These are phyloP conservation scores for Paxillus involutus DNA, from an alignment of 768 basidiomycete species.

Conservation along the genomic window DNA sequence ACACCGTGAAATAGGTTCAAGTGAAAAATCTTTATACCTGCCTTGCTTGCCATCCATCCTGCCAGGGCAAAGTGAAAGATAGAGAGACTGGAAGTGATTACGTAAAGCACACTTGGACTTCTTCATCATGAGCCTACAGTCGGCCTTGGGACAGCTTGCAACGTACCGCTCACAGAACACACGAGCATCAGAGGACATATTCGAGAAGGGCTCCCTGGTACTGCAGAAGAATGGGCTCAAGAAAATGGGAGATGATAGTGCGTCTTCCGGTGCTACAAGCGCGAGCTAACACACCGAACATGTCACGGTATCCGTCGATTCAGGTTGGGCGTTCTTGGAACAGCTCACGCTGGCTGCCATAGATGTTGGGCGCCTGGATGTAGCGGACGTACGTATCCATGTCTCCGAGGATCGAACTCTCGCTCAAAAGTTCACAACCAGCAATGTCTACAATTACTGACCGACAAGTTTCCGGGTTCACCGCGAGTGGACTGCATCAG, in stretches of 20 bases:
- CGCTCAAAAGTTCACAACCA: constrained; percentile 13
- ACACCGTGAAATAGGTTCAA: too few species aligned
- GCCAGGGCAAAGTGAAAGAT: too few species aligned
- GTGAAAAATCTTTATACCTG: too few species aligned
- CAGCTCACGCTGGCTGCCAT: constrained; percentile 77
- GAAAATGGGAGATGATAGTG: constrained; percentile 60
- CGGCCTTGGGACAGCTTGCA: constrained; percentile 53
- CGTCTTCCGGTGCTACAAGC: constrained; percentile 1
- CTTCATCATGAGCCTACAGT: constrained; percentile 42
- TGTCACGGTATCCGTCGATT: not conserved
- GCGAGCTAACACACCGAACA: not conserved
- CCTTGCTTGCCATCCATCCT: too few species aligned
- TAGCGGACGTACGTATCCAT: constrained; percentile 64
- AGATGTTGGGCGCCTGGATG: constrained; percentile 67
- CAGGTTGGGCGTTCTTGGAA: constrained; percentile 82
- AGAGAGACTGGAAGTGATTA: not conserved
- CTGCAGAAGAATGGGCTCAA: constrained; percentile 45
- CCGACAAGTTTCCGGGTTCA: constrained; percentile 71
- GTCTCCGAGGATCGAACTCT: not conserved
- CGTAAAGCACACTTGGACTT: constrained; percentile 1
- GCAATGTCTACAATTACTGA: constrained; percentile 51
- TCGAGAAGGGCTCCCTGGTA: constrained; percentile 51
- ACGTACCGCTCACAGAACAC: constrained; percentile 50
- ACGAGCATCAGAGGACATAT: constrained; percentile 57
- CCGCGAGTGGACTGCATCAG: constrained; percentile 76